Conservation (phyloP, 2,329 filamentous ascomycete genomes). For the Verticillium tricorpus region DNA sequence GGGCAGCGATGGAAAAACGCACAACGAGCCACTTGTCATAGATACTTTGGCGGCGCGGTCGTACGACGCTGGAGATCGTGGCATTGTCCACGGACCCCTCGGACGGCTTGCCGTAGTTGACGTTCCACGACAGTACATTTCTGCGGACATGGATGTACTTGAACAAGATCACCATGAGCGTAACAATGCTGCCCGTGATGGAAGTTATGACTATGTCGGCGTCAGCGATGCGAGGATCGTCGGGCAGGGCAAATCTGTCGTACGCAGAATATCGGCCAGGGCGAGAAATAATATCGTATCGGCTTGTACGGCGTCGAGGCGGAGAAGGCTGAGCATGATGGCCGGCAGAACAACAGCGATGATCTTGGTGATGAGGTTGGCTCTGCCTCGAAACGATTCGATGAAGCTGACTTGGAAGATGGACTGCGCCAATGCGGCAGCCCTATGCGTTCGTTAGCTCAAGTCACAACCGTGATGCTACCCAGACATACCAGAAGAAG, state of each 20-base stretch:
- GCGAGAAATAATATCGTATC: conserved; percentile 1
- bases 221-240: neutral
- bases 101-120: conserved; percentile 22
- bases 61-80: conserved; percentile 1
- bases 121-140: conserved; percentile 24
- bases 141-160: conserved; percentile 19
- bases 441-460: neutral
- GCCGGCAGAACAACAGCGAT: conserved; percentile 3
- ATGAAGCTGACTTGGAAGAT: conserved; percentile 5
- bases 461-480: neutral
- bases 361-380: conserved; percentile 1
- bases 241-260: conserved; percentile 20
- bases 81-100: conserved; percentile 7
- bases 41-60: conserved; percentile 20
- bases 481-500: conserved; percentile 35
- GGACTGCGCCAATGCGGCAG: conserved; percentile 2
- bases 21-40: conserved; percentile 41
- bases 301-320: neutral
- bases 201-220: neutral
- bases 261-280: conserved; percentile 4
- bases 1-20: conserved; percentile 39
- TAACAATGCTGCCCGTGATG: neutral
- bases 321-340: neutral
- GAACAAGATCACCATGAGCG: neutral
- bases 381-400: conserved; percentile 1